Evolutionary conservation across 2,329 filamentous ascomycete species (phyloP).

Genomic region (Cladophialophora bantiana): DNA sequence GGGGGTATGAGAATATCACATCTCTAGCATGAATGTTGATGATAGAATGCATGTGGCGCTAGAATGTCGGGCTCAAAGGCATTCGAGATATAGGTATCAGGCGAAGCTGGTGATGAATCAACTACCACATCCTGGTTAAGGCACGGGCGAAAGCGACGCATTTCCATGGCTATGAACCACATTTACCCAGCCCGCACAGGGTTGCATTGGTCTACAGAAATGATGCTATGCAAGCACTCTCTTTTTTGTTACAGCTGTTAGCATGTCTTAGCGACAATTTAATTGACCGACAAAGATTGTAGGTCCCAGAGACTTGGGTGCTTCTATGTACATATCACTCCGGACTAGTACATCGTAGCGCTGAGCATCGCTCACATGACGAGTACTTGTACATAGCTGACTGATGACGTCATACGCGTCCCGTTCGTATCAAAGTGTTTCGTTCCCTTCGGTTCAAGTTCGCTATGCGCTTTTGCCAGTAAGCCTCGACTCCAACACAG

Average conservation of each 20-base stretch:
- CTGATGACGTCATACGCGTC: neutral
- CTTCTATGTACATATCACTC: no score
- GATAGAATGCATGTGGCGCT: constrained; percentile 25
- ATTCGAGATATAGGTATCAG: constrained; percentile 9
- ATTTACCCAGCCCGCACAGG: constrained; percentile 20
- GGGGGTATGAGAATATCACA: constrained; percentile 1
- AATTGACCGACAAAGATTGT: neutral
- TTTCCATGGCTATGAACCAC: constrained; percentile 18
- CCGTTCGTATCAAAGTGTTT: neutral
- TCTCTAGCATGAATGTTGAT: constrained; percentile 20
- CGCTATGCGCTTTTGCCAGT: neutral
- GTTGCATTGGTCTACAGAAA: constrained; percentile 31
- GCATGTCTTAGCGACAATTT: constrained; percentile 16
- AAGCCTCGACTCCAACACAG: neutral
- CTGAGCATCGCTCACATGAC: no score
- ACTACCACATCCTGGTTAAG: neutral
- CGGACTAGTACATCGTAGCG: no score
- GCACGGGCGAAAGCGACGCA: constrained; percentile 4
- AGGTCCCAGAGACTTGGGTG: neutral
- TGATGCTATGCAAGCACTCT: constrained; percentile 25
- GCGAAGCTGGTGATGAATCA: constrained; percentile 11
- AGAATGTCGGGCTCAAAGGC: constrained; percentile 18
- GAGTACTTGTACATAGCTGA: neutral
- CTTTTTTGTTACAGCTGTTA: constrained; percentile 19
- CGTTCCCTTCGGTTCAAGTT: neutral